phyloP scores from a whole-genome alignment of 129 eudicot genomes.

The Pittosporum tobira region DNA sequence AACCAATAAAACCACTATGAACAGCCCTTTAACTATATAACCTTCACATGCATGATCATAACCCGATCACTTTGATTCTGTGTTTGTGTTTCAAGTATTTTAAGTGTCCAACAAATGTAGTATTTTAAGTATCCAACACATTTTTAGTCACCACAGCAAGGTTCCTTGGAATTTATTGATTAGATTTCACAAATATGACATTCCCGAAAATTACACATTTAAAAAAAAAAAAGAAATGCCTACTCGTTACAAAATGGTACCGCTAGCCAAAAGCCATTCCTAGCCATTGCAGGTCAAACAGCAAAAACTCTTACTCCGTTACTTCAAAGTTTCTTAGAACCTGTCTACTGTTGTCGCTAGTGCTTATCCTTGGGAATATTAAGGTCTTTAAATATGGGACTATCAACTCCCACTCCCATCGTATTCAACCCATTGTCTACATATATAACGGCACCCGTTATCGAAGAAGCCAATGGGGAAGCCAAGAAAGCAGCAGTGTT shows the following conservation, averaged over 20 bases:
- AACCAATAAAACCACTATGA: too few species aligned
- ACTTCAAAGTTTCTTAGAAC: not conserved
- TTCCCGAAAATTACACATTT: not conserved
- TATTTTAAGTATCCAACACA: too few species aligned
- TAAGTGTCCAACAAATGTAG: too few species aligned
- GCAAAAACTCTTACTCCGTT: not conserved
- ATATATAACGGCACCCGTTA: constrained; percentile 79
- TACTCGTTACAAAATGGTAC: not conserved
- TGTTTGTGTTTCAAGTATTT: too few species aligned
- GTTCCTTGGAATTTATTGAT: not conserved
- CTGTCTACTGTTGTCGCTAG: constrained; percentile 16
- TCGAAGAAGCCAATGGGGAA: constrained; percentile 92
- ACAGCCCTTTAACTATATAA: too few species aligned
- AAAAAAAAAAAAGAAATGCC: too few species aligned
- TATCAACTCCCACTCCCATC: constrained; percentile 91
- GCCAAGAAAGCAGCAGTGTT: constrained; percentile 91
- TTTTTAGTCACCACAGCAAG: too few species aligned
- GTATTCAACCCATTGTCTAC: constrained; percentile 93
- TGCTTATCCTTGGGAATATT: constrained; percentile 51
- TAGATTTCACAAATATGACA: not conserved
- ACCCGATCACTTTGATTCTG: too few species aligned
- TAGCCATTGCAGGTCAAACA: not conserved
- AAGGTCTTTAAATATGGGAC: constrained; percentile 70
- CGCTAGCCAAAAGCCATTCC: not conserved
- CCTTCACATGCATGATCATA: too few species aligned